These are phyloP conservation scores for Trichoderma cornu-damae DNA, from an alignment of 2,329 filamentous ascomycete species.

Conservation along the genomic window DNA sequence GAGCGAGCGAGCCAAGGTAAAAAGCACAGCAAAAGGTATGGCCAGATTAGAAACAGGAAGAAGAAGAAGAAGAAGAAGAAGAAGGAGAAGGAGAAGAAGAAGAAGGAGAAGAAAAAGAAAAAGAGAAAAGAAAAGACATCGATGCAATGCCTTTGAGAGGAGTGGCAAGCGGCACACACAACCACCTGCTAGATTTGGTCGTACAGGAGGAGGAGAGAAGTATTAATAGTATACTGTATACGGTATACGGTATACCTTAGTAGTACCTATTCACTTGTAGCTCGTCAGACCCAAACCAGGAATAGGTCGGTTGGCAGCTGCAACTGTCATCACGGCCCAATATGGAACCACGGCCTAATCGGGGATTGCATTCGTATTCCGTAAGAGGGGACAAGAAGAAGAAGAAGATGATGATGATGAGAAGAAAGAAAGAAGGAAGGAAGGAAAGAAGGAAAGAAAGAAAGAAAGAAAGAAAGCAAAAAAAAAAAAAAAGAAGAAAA, in stretches of 20 bases:
- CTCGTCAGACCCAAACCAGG: not conserved
- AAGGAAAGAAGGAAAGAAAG: too few relatives aligned
- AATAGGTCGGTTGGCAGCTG: not conserved
- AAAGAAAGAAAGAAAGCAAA: too few relatives aligned
- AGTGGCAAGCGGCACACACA: conserved; percentile 9
- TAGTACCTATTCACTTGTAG: not conserved
- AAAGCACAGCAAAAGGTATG: not conserved
- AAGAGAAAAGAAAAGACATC: not conserved
- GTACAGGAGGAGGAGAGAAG: too few relatives aligned
- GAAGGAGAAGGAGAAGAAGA: too few relatives aligned
- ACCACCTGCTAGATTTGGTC: conserved; percentile 16
- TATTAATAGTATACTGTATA: too few relatives aligned
- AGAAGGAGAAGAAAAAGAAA: not conserved
- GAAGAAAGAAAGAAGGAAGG: not conserved
- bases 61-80: not conserved
- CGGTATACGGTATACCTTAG: too few relatives aligned
- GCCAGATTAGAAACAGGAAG: not conserved
- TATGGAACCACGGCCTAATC: not conserved
- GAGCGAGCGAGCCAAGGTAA: not conserved
- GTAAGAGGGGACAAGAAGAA: not conserved
- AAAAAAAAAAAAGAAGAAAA: too few relatives aligned
- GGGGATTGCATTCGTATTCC: not conserved
- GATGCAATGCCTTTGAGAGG: not conserved
- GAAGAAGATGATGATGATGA: too few relatives aligned
- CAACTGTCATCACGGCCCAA: conserved; percentile 9